phyloP scores from a whole-genome alignment of 2,329 filamentous ascomycete species.

The Clonostachys sp. region DNA sequence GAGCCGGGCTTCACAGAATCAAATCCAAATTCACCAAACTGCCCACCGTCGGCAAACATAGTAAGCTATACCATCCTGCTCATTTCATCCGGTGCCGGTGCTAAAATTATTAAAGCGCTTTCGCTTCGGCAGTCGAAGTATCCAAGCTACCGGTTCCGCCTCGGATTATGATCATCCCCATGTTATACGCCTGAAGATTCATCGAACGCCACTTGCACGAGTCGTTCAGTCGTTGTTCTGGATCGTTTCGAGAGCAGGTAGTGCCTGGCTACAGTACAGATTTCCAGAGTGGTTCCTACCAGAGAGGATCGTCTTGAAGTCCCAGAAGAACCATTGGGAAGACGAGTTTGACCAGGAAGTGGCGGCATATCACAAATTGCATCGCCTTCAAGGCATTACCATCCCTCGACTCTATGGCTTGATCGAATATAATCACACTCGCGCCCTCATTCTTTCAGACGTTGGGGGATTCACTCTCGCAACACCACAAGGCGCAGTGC shows the following conservation, averaged over 20 bases:
- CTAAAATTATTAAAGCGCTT: not conserved
- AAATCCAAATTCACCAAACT: too few relatives aligned
- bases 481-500: not conserved
- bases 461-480: constrained; percentile 4
- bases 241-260: not conserved
- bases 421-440: constrained; percentile 3
- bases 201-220: not conserved
- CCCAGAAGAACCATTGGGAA: constrained; percentile 6
- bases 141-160: not conserved
- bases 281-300: constrained; percentile 5
- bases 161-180: not conserved
- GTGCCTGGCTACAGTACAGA: too few relatives aligned
- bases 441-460: constrained; percentile 6
- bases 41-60: too few relatives aligned
- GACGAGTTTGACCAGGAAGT: constrained; percentile 9
- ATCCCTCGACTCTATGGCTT: constrained; percentile 8
- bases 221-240: not conserved
- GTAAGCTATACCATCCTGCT: too few relatives aligned
- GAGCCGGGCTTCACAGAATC: too few relatives aligned
- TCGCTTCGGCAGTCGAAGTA: not conserved
- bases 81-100: too few relatives aligned
- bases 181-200: not conserved
- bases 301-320: constrained; percentile 7
- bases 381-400: constrained; percentile 5
- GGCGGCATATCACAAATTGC: constrained; percentile 5